phyloP scores from a whole-genome alignment of 2,329 filamentous ascomycete species.

The Drechslera avenae region DNA sequence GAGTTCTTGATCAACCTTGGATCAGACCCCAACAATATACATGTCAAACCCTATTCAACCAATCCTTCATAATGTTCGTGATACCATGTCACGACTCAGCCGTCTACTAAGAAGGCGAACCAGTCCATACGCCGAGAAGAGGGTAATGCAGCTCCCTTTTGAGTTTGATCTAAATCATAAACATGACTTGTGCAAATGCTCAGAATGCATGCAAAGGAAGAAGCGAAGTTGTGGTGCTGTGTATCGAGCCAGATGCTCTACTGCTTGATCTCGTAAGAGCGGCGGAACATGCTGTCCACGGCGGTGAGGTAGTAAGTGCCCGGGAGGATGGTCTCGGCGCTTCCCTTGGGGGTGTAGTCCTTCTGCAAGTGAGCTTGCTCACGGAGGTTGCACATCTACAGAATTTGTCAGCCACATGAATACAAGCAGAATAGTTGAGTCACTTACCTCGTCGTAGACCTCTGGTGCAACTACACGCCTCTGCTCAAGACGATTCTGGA shows the following conservation, averaged over 20 bases:
- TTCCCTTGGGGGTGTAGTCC: constrained; percentile 54
- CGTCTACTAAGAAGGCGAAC: constrained; percentile 6
- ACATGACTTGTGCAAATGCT: constrained; percentile 46
- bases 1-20: constrained; percentile 10
- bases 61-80: constrained; percentile 23
- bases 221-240: constrained; percentile 25
- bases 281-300: constrained; percentile 58
- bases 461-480: constrained; percentile 54
- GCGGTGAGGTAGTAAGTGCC: constrained; percentile 59
- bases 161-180: constrained; percentile 37
- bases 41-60: constrained; percentile 15
- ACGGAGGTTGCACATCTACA: constrained; percentile 58
- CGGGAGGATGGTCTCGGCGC: constrained; percentile 51
- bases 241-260: constrained; percentile 35
- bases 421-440: no score
- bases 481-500: constrained; percentile 53
- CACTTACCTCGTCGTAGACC: constrained; percentile 55
- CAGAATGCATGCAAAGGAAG: constrained; percentile 37
- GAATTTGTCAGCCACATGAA: constrained; percentile 33
- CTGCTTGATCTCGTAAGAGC: constrained; percentile 57
- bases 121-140: constrained; percentile 25
- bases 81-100: constrained; percentile 9
- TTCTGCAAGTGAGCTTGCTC: constrained; percentile 58
- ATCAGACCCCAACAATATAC: constrained; percentile 16
- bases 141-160: constrained; percentile 25